phyloP scores from a whole-genome alignment of 768 basidiomycete genomes.

The Psilocybe cubensis region DNA sequence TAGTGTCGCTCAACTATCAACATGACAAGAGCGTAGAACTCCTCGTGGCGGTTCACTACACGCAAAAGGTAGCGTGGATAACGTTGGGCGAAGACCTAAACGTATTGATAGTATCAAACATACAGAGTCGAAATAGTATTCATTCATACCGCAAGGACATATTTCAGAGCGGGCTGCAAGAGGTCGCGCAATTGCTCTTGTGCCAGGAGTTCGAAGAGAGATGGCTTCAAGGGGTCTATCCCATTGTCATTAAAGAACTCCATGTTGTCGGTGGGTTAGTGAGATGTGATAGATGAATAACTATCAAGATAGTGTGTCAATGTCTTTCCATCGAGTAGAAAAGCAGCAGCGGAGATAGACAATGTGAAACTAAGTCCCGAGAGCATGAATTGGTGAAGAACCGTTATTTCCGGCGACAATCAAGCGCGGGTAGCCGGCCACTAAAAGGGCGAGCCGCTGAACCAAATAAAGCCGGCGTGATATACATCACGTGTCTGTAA shows the following conservation, averaged over 20 bases:
- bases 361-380: not conserved
- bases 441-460: too few species aligned
- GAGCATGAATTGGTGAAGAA: not conserved
- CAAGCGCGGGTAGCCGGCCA: not conserved
- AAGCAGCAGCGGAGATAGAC: not conserved
- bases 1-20: constrained; percentile 90
- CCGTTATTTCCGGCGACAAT: not conserved
- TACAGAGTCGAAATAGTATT: not conserved
- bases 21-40: constrained; percentile 91
- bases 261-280: constrained; percentile 43
- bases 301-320: not conserved
- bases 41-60: constrained; percentile 94
- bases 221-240: constrained; percentile 74
- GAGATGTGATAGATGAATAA: not conserved
- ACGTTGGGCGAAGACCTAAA: constrained; percentile 89
- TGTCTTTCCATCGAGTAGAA: not conserved
- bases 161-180: constrained; percentile 93
- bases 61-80: constrained; percentile 92
- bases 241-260: constrained; percentile 84
- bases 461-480: not conserved
- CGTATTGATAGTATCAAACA: not conserved
- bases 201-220: constrained; percentile 89
- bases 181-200: constrained; percentile 93
- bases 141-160: constrained; percentile 80
- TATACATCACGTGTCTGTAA: constrained; percentile 22